Base-by-base conservation (phyloP, 192 early-diverging fungal species). In the Entomortierella chlamydospora region DNA sequence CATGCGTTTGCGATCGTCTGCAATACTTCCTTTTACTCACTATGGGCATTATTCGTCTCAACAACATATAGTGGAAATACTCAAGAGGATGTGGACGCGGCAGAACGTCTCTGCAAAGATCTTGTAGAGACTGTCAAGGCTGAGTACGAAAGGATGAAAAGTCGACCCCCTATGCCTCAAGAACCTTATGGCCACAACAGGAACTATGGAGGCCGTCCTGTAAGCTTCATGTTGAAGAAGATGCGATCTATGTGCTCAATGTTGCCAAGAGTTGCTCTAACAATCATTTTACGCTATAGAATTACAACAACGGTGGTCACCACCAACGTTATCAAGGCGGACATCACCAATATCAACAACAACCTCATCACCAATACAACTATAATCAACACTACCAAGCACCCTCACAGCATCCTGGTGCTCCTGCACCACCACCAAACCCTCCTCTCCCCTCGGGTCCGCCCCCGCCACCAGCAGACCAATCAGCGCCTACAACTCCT, bases 91-190 rank as follows among this genome's bases (percentile, higher is more conserved):
- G 71, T 95, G 11, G 86, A 88, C 23, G 80, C 87, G 34, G 96
- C 95, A 4, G 86, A 87, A 30, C 72, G 85, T 37, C 85, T 95
- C 28, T 88, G 92, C 41, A 74, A 91, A 57, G 92, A 96, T 76
- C 84, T 97, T 39, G 84, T 97, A 8, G 88, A 89, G 51, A 96
- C 95, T 0, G 89, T 97, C 0, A 89, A 87, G 49, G 81, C 67
- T 1, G 95, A 97, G 54, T 90, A 90, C 77, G 86, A 93, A 57
- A 70, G 66, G 28, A 73, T 70, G 79, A 87, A 74, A 54, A 81
- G 55, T 64, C 74, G 61, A 49, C 82, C 64, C 28, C 70, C 61
- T 37, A 58, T 60, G 23, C 66, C 59, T 26, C 73, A 80, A 61
- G 73, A 70, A 50, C 68, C 47, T 6, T 76, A 70, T 63, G 64